Evolutionary conservation across 1,139 yeast genomes (phyloP), one percentile per base, ranked within the genome.

Genomic region (Candida labiduridarum): DNA sequence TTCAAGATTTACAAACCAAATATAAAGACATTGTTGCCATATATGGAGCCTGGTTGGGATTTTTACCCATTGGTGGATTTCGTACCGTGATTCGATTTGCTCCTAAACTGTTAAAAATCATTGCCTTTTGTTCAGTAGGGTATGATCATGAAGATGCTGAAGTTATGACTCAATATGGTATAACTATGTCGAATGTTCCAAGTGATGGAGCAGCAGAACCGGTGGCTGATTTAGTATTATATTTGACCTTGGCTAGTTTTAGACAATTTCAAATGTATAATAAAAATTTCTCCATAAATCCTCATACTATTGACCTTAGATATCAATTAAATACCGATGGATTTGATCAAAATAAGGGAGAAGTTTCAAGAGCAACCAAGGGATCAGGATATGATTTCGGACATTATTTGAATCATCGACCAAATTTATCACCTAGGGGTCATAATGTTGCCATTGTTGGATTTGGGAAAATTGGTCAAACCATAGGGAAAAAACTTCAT

Each of bases 391-490:
- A 79, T 68, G 56, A 69, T n/a, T 73, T 79, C 46, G 89, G 89
- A 30, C 80, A 83, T 56, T 50, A 56, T 19, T 66, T 76, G 4
- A 68, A 67, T 33, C 61, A 67, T 9, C 61, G 75, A 43, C 65
- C 60, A 22, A 73, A 74, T 51, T 56, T 59, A 39, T 77, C 82
- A 14, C 90, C 91, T 6, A 65, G 69, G 4, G 84, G 84, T 38
- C 86, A 84, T 59, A 69, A 72, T 27, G 92, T 77, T 0, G 83
- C 87, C 7, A 78, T 89, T 41, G 79, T 87, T 3, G 96, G 96
- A 0, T 85, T 88, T 60, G 96, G 96, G 1, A 76, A 81, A 38
- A 89, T 89, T 59, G 96, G 96, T 6, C 78, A 78, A 62, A 76
- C 78, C 36, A 81, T 87, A 46, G 95, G 86, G 2, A 64, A 69